Evolutionary conservation across 164 flowering plant species (phyloP).

Genomic region (Magnolia officinalis): DNA sequence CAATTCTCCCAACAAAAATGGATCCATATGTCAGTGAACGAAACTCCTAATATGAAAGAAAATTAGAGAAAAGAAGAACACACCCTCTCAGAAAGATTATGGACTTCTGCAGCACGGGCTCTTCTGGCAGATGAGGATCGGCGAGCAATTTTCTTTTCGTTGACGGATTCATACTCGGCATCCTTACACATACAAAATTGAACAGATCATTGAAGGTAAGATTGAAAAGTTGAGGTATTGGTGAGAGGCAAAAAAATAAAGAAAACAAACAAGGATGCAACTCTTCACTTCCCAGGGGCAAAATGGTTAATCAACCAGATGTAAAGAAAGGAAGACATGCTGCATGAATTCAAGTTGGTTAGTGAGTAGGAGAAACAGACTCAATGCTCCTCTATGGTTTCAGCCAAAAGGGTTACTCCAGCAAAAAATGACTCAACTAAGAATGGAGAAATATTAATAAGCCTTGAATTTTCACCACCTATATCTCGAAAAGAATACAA

Average conservation of each 20-base stretch:
- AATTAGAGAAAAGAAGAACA: conserved; percentile 14
- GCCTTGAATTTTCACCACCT: no score
- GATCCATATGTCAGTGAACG: background rate
- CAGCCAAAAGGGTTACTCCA: no score
- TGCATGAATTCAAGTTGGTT: no score
- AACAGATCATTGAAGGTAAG: background rate
- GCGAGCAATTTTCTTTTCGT: conserved; percentile 50
- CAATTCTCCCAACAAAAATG: background rate
- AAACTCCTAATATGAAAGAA: background rate
- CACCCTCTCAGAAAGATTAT: conserved; percentile 92
- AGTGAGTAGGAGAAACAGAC: no score
- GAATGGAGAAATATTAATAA: no score
- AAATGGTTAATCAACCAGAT: no score
- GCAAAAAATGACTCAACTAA: no score
- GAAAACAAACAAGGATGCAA: no score
- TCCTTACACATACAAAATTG: conserved; percentile 37
- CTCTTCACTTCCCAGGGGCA: no score
- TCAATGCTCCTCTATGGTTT: no score
- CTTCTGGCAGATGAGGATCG: conserved; percentile 64
- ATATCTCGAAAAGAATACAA: no score
- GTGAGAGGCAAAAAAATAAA: background rate
- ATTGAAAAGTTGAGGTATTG: background rate
- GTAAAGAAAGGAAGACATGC: no score
- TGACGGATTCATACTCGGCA: conserved; percentile 49
- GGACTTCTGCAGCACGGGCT: conserved; percentile 95